Percentiles rank a stretch among this genome's conserved stretches.
phyloP scores from a whole-genome alignment of 805 yeast genomes.

The Middelhovenomyces tepae region DNA sequence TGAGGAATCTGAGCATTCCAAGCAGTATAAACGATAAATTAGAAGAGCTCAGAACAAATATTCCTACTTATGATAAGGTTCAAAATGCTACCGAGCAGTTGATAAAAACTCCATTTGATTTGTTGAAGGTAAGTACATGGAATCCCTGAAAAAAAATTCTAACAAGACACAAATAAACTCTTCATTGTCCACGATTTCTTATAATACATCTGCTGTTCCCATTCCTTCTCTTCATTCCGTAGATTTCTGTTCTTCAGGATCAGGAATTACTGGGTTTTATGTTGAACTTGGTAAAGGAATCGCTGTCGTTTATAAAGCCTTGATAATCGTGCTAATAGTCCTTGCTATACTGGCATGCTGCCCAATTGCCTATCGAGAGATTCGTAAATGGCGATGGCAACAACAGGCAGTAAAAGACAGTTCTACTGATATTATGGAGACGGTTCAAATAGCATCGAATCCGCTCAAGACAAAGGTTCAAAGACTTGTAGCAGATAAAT shows the following conservation, averaged over 20 bases:
- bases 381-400: constrained; percentile 40
- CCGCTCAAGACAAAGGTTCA: constrained; percentile 12
- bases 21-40: constrained; percentile 51
- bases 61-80: constrained; percentile 62
- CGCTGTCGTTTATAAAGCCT: constrained; percentile 29
- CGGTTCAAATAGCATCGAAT: constrained; percentile 13
- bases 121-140: no score
- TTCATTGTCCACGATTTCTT: constrained; percentile 7
- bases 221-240: constrained; percentile 33
- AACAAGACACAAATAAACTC: constrained; percentile 27
- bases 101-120: constrained; percentile 53
- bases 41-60: constrained; percentile 37
- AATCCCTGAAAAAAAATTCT: no score
- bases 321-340: constrained; percentile 33
- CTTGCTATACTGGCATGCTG: constrained; percentile 35
- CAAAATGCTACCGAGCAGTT: constrained; percentile 47
- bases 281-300: constrained; percentile 26
- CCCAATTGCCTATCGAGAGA: constrained; percentile 39
- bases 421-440: constrained; percentile 16
- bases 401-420: constrained; percentile 27
- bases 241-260: constrained; percentile 31
- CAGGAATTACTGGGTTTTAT: constrained; percentile 33
- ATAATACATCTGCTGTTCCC: constrained; percentile 29
- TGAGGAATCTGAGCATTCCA: constrained; percentile 59
- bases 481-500: constrained; percentile 12